Evolutionary conservation across 768 basidiomycete genomes (phyloP), one percentile per base, ranked within the genome.

Genomic region (Hebeloma cylindrosporum): DNA sequence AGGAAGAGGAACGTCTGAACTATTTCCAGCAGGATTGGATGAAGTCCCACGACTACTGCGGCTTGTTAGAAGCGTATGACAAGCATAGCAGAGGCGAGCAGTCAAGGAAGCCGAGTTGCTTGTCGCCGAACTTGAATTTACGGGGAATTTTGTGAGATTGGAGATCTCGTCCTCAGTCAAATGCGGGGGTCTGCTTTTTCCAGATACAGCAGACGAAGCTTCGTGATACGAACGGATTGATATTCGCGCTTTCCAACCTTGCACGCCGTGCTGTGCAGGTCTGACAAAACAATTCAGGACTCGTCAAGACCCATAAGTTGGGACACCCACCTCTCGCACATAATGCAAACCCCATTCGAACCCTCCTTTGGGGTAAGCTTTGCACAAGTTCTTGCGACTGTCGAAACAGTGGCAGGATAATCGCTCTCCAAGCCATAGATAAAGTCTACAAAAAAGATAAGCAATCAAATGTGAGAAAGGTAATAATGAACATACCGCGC

Each of bases 401-500:
- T 82, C 6, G 88, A 90, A 8, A 92, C 90, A 0, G 90, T 93
- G 0, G 89, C 88, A 3, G 90, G 90, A 60, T 85, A 93, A 60
- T 91, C 83, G 39, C 75, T 79, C 63, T 93, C 90, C 21, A 93
- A 60, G 2, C 88, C 83, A 14, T 85, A 64, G 45, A 93, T 87
- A 54, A 92, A 93, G 60, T 83, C 90, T 90, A 27, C 36, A 28
- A 11, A 21, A 35, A 17, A 26, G 16, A 17, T 37, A 6, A 43
- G 26, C 42, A 13, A 21, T 16, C 16, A 39, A 35, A 25, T 22
- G 14, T 26, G 4, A 18, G n/a, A 27, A 38, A 2, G 18, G 17
- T 27, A 22, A 35, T 7, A 21, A 18, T 22, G 28, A 44, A n/a
- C 43, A n/a, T 54, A 86, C 88, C 80, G 75, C 82, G 79, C 3